These are phyloP conservation scores for Mycena rebaudengoi DNA, from an alignment of 768 basidiomycete species.

Conservation along the genomic window DNA sequence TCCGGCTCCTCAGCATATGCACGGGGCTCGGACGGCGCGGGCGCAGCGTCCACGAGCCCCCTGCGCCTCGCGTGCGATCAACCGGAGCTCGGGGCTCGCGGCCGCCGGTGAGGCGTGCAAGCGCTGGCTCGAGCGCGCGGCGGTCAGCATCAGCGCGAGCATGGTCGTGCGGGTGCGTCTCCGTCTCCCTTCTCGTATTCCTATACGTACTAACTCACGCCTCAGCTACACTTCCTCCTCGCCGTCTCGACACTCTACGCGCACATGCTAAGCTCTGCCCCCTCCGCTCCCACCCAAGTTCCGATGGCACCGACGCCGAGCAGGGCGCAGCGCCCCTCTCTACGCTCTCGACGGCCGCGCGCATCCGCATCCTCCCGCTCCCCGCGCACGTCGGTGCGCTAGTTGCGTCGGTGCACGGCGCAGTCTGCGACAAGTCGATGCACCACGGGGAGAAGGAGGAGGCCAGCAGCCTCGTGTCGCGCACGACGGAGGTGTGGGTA, in stretches of 20 bases:
- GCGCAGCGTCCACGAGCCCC: too few species aligned
- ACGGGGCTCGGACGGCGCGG: too few species aligned
- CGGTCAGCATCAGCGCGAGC: slow-evolving; percentile 66
- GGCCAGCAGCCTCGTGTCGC: background rate
- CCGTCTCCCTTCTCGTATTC: slow-evolving; percentile 63
- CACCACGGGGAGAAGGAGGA: too few species aligned
- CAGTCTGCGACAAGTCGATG: too few species aligned
- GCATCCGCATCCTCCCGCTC: slow-evolving; percentile 22
- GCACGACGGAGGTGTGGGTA: slow-evolving; percentile 18
- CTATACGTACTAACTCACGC: slow-evolving; percentile 71
- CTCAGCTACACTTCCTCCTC: slow-evolving; percentile 78
- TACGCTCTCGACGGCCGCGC: too few species aligned
- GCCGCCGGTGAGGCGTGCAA: slow-evolving; percentile 76
- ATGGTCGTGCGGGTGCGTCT: slow-evolving; percentile 75
- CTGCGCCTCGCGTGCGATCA: slow-evolving; percentile 76
- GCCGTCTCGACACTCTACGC: slow-evolving; percentile 49
- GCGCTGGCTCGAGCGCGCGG: background rate
- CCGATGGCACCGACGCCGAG: background rate
- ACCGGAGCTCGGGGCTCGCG: slow-evolving; percentile 78
- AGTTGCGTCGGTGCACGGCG: background rate
- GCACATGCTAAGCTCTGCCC: too few species aligned
- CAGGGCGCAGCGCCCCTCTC: background rate
- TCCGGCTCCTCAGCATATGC: too few species aligned
- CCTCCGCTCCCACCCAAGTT: background rate
- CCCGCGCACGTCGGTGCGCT: slow-evolving; percentile 3